Evolutionary conservation across 2,329 filamentous ascomycete species (phyloP).

Genomic region (Aspergillus texensis): DNA sequence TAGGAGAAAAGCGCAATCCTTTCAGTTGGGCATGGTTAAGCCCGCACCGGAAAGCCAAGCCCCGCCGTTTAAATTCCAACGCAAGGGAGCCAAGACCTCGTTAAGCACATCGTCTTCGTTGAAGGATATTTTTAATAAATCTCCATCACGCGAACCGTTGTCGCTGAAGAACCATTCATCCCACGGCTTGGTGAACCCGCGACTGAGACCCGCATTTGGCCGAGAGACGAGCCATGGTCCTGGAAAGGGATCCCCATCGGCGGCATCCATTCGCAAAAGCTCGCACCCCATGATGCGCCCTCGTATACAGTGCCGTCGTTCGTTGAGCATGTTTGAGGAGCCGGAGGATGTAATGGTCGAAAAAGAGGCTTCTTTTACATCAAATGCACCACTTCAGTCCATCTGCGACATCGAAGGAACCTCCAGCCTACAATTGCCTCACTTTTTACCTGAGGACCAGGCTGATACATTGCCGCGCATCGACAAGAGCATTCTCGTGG

Average conservation of each 20-base stretch:
- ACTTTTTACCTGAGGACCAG: constrained; percentile 78
- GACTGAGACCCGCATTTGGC: constrained; percentile 67
- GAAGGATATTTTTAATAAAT: constrained; percentile 79
- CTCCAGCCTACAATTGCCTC: constrained; percentile 74
- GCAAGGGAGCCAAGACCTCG: constrained; percentile 54
- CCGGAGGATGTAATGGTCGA: constrained; percentile 84
- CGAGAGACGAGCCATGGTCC: constrained; percentile 57
- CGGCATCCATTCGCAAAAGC: constrained; percentile 69
- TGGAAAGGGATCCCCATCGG: constrained; percentile 75
- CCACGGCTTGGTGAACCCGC: constrained; percentile 58
- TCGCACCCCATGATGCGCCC: constrained; percentile 74
- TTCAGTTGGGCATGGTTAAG: constrained; percentile 64
- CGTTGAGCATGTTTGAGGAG: constrained; percentile 96
- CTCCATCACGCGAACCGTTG: constrained; percentile 71
- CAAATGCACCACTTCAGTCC: constrained; percentile 65
- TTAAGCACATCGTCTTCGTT: constrained; percentile 69
- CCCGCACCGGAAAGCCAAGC: constrained; percentile 65
- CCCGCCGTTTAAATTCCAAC: constrained; percentile 76
- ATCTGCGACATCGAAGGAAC: constrained; percentile 83
- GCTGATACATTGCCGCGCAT: constrained; percentile 89
- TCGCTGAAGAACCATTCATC: constrained; percentile 64
- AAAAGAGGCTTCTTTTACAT: constrained; percentile 63
- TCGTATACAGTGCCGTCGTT: constrained; percentile 86
- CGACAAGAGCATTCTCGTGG: constrained; percentile 74
- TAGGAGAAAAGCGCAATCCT: constrained; percentile 74